Evolutionary conservation across 768 basidiomycete species (phyloP).

Genomic region (Scleroderma bovista): DNA sequence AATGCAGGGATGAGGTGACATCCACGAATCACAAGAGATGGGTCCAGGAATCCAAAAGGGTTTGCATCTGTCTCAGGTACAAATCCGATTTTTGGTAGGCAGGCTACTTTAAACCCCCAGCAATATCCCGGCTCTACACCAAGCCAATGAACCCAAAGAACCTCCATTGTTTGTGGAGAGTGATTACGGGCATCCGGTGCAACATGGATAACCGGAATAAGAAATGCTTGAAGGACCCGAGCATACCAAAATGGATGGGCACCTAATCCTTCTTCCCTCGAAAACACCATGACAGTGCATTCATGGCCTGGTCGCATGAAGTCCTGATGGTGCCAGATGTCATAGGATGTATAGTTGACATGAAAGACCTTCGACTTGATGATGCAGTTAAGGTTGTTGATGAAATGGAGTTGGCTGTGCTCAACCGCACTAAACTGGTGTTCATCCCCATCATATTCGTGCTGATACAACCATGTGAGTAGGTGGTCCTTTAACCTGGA

Average conservation of each 20-base stretch:
- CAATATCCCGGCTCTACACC: conserved; percentile 4
- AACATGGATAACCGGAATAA: conserved; percentile 9
- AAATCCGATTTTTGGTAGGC: conserved; percentile 18
- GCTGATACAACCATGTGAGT: too few relatives aligned
- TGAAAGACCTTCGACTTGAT: too few relatives aligned
- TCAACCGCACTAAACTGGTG: too few relatives aligned
- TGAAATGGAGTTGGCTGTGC: too few relatives aligned
- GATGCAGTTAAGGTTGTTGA: too few relatives aligned
- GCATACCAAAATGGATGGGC: conserved; percentile 21
- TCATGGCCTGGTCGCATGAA: conserved; percentile 14
- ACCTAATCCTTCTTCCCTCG: conserved; percentile 7
- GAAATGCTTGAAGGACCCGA: conserved; percentile 15
- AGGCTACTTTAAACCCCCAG: conserved; percentile 7
- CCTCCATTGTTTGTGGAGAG: conserved; percentile 8
- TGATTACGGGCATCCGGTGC: not conserved
- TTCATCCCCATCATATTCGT: too few relatives aligned
- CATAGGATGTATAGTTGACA: too few relatives aligned
- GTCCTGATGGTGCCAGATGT: conserved; percentile 5
- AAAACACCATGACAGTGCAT: conserved; percentile 16
- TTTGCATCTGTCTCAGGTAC: conserved; percentile 8
- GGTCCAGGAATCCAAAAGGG: conserved; percentile 22
- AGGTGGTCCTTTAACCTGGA: too few relatives aligned
- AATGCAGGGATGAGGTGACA: conserved; percentile 25
- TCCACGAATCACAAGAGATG: conserved; percentile 11
- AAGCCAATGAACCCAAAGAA: conserved; percentile 26